Percentiles rank a stretch among this genome's conserved stretches.
Evolutionary conservation across 371 early-diverging fungal species (phyloP).

Genomic region (Apophysomyces sp.): DNA sequence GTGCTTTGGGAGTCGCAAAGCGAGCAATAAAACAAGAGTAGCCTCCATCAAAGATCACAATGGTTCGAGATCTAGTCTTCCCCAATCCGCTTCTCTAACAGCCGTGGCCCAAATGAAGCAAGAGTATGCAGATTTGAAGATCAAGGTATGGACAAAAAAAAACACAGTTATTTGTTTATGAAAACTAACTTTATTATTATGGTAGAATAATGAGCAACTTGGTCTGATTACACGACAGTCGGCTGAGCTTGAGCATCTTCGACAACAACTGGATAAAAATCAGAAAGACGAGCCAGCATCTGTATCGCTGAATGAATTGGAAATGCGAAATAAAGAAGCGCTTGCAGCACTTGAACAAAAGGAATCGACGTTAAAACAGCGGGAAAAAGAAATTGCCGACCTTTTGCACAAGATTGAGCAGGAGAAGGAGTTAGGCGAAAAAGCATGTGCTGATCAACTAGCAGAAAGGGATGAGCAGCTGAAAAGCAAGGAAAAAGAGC

Average conservation of each 20-base stretch:
- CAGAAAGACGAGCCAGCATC: neutral
- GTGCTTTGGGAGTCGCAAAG: slow-evolving; percentile 24
- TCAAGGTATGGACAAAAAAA: slow-evolving; percentile 23
- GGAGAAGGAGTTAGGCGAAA: slow-evolving; percentile 9
- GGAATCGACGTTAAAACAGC: slow-evolving; percentile 21
- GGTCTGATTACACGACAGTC: slow-evolving; percentile 39
- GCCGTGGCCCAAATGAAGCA: slow-evolving; percentile 34
- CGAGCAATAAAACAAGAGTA: neutral
- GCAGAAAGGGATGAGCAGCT: slow-evolving; percentile 37
- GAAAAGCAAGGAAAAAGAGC: slow-evolving; percentile 25
- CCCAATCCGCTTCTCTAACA: neutral
- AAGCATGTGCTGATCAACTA: slow-evolving; percentile 13
- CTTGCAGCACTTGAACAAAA: slow-evolving; percentile 15
- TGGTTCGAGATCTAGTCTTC: neutral
- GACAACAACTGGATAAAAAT: slow-evolving; percentile 11
- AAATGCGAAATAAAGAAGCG: slow-evolving; percentile 10
- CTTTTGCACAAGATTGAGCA: slow-evolving; percentile 18
- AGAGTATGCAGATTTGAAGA: slow-evolving; percentile 43
- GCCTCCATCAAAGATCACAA: neutral
- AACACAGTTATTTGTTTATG: neutral
- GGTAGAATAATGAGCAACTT: slow-evolving; percentile 37
- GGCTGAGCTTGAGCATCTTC: slow-evolving; percentile 36
- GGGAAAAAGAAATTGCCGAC: slow-evolving; percentile 25
- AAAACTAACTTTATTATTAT: neutral
- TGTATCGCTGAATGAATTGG: neutral